Conservation (phyloP, 2,329 filamentous ascomycete genomes). For the Amauroascus verrucosus region DNA sequence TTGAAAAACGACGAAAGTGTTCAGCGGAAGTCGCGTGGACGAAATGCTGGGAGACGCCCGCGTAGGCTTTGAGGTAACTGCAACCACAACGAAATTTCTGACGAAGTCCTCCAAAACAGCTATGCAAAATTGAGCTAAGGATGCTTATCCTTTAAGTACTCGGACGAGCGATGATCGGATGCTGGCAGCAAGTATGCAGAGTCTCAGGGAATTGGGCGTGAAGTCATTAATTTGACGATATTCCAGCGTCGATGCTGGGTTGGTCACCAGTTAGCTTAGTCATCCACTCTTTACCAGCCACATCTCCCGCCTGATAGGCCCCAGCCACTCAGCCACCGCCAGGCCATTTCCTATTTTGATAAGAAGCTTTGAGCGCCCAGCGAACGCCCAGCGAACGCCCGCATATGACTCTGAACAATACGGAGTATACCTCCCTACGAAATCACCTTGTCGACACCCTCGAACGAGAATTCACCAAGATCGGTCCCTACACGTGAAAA, state of each 20-base stretch:
- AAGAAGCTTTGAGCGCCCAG: not conserved
- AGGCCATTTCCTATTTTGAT: not conserved
- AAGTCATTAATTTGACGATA: not conserved
- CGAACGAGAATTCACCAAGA: too few species aligned
- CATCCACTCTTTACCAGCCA: slow-evolving; percentile 1
- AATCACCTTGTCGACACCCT: too few species aligned
- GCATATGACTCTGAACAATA: not conserved
- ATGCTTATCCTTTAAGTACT: too few species aligned
- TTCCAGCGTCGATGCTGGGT: not conserved
- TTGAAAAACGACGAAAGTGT: too few species aligned
- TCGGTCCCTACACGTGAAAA: too few species aligned
- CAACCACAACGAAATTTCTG: not conserved
- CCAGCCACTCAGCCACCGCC: not conserved
- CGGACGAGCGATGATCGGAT: not conserved
- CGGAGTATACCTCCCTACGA: not conserved
- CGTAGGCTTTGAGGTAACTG: not conserved
- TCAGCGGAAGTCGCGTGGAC: too few species aligned
- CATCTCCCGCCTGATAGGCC: not conserved
- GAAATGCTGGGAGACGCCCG: not conserved
- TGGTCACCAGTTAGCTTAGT: not conserved
- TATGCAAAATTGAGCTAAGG: too few species aligned
- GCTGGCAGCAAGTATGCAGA: not conserved
- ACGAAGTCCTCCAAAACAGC: not conserved
- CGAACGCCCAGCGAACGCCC: not conserved
- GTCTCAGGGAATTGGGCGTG: not conserved